A percentile compares a stretch with the other conserved stretches of the same genome.
Conservation (phyloP, 1,284 basidiomycete genomes). For the Wallemia hederae region DNA sequence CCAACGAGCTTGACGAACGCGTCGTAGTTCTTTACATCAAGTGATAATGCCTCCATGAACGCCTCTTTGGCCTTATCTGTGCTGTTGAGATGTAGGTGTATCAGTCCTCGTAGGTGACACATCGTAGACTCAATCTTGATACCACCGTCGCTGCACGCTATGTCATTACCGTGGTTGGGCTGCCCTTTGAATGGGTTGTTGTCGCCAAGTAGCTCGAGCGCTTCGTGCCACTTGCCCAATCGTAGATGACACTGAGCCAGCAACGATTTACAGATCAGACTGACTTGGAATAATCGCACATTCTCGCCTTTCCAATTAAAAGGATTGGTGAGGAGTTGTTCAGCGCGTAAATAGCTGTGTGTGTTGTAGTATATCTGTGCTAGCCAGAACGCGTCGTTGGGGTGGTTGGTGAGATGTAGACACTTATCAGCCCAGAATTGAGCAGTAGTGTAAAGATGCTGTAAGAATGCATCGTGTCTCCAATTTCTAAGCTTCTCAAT, state of each 20-base stretch:
- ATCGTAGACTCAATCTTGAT: constrained; percentile 83
- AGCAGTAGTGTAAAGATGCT: constrained; percentile 89
- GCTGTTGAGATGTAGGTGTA: constrained; percentile 79
- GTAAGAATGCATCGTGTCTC: constrained; percentile 91
- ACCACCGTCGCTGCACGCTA: constrained; percentile 48
- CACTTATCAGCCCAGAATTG: constrained; percentile 90
- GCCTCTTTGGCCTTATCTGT: constrained; percentile 64
- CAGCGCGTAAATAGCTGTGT: constrained; percentile 77
- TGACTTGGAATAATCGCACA: constrained; percentile 43
- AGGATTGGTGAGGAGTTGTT: constrained; percentile 59
- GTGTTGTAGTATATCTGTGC: constrained; percentile 91
- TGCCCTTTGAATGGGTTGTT: constrained; percentile 50
- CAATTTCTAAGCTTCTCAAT: constrained; percentile 85
- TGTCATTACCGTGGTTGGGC: constrained; percentile 30
- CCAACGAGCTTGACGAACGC: constrained; percentile 69
- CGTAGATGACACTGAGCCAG: constrained; percentile 68
- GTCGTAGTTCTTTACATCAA: constrained; percentile 95
- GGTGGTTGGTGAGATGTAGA: constrained; percentile 30
- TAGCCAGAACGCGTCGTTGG: constrained; percentile 95
- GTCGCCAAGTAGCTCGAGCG: constrained; percentile 74
- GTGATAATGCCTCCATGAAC: constrained; percentile 73
- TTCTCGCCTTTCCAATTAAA: constrained; percentile 17
- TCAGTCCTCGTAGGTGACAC: constrained; percentile 68
- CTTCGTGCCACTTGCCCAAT: constrained; percentile 61
- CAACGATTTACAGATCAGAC: constrained; percentile 68